A percentile compares a stretch with the other conserved stretches of the same genome.
Conservation (phyloP, 805 yeast genomes). For the Nakazawaea laoshanensis region DNA sequence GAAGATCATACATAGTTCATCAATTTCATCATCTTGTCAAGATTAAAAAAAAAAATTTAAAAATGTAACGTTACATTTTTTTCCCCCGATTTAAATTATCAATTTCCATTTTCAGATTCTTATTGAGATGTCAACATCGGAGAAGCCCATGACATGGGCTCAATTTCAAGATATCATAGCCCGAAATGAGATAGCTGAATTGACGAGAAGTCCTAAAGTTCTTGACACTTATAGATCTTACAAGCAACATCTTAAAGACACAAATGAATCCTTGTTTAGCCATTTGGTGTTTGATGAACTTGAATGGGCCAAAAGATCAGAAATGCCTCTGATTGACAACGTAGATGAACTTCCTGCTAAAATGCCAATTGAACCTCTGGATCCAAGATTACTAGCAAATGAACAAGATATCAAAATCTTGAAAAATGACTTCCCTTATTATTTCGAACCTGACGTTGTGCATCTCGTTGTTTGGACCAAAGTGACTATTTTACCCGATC, state of each 20-base stretch:
- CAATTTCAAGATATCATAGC: constrained; percentile 28
- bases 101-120: background rate
- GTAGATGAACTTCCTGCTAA: constrained; percentile 16
- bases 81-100: background rate
- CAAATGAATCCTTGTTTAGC: constrained; percentile 34
- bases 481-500: constrained; percentile 42
- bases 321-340: constrained; percentile 13
- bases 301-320: constrained; percentile 36
- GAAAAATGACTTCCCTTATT: constrained; percentile 61
- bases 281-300: constrained; percentile 39
- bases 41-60: too few species aligned
- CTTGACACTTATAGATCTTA: constrained; percentile 37
- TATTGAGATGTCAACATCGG: constrained; percentile 1
- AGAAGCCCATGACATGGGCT: constrained; percentile 32
- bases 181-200: constrained; percentile 32
- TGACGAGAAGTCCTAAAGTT: constrained; percentile 39
- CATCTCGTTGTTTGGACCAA: constrained; percentile 70
- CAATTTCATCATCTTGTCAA: too few species aligned
- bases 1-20: constrained; percentile 11
- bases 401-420: constrained; percentile 36
- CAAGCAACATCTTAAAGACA: constrained; percentile 28
- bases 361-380: constrained; percentile 17
- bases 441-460: constrained; percentile 37
- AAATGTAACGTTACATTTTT: background rate
- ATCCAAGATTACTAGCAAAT: constrained; percentile 32